Conservation (phyloP, 2,329 filamentous ascomycete species). For the Raffaelea albimanens region DNA sequence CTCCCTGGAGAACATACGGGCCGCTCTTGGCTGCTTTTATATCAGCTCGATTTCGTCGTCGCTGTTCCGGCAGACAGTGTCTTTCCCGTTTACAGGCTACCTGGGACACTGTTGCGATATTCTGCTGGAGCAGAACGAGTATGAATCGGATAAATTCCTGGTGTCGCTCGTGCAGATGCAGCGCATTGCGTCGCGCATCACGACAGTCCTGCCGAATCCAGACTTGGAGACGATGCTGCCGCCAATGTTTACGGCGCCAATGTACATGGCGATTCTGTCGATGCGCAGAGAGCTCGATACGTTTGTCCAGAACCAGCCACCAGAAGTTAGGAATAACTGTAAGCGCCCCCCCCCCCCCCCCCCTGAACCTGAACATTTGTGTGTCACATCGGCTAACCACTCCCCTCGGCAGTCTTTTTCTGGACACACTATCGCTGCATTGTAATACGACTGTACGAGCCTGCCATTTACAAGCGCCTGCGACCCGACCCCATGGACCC, state of each 20-base stretch:
- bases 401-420: conserved; percentile 26
- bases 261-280: conserved; percentile 24
- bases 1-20: conserved; percentile 26
- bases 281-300: conserved; percentile 23
- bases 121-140: conserved; percentile 19
- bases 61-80: conserved; percentile 22
- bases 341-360: too few relatives aligned
- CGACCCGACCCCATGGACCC: not conserved
- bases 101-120: conserved; percentile 24
- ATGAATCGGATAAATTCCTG: conserved; percentile 22
- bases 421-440: conserved; percentile 23
- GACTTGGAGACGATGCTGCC: conserved; percentile 8
- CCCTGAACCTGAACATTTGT: too few relatives aligned
- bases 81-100: conserved; percentile 23
- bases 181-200: conserved; percentile 20
- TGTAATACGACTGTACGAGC: conserved; percentile 28
- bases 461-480: conserved; percentile 21
- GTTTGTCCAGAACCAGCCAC: conserved; percentile 9
- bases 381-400: too few relatives aligned
- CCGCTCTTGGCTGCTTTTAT: conserved; percentile 30
- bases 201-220: conserved; percentile 17
- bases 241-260: conserved; percentile 15
- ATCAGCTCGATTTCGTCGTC: conserved; percentile 23
- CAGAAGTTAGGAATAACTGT: conserved; percentile 16
- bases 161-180: conserved; percentile 25